These are phyloP conservation scores for Cnidoscolus chayamansa DNA, from an alignment of 441 rosid genomes.

Conservation along the genomic window DNA sequence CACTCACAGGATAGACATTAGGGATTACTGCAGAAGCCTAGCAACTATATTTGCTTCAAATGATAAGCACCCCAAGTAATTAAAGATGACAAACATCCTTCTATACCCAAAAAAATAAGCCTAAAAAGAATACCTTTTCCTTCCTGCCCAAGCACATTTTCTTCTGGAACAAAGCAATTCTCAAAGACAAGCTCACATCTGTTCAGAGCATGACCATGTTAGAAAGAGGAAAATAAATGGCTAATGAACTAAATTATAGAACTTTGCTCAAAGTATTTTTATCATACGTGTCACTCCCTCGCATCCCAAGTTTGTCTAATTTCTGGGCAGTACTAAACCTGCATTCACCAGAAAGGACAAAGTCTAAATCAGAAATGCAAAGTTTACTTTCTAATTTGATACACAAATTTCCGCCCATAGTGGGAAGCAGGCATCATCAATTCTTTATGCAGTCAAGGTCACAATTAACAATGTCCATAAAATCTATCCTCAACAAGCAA, in stretches of 20 bases:
- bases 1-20: not conserved
- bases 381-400: not conserved
- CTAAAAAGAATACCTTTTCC: constrained; percentile 67
- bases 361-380: constrained; percentile 13
- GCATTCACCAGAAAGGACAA: constrained; percentile 35
- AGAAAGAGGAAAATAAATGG: constrained; percentile 25
- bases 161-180: constrained; percentile 84
- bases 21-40: not conserved
- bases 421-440: not conserved
- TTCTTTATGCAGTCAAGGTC: not conserved
- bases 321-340: constrained; percentile 98
- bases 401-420: not conserved
- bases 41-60: not conserved
- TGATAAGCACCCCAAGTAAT: not conserved
- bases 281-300: constrained; percentile 93
- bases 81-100: constrained; percentile 4
- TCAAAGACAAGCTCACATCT: constrained; percentile 97
- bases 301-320: constrained; percentile 95
- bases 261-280: constrained; percentile 21
- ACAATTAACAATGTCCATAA: not conserved
- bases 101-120: constrained; percentile 11
- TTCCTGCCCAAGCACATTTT: constrained; percentile 81
- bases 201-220: constrained; percentile 35
- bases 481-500: not conserved
- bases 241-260: constrained; percentile 13